Percentiles rank a stretch among this genome's conserved stretches.
Evolutionary conservation across 345 rosid genomes (phyloP).

Genomic region (Arabidopsis thaliana): DNA sequence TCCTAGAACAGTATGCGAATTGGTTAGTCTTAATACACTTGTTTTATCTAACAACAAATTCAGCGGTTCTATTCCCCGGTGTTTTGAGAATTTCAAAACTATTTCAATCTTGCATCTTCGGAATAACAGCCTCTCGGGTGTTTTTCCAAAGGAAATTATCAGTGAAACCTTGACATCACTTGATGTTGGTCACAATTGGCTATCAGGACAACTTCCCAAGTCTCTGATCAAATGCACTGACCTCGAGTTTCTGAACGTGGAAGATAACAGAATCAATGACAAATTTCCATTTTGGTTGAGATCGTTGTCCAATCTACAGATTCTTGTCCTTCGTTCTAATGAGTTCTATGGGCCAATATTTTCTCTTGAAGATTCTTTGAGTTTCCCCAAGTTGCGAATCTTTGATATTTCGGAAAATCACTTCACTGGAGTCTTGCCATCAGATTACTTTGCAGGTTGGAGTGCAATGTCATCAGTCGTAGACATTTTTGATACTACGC

Average conservation of each 20-base stretch:
- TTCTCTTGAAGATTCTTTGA: slow-evolving; percentile 5
- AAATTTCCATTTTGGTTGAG: slow-evolving; percentile 51
- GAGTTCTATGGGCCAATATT: slow-evolving; percentile 46
- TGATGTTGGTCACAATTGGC: slow-evolving; percentile 29
- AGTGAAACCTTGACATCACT: not conserved
- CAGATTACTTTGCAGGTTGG: slow-evolving; percentile 32
- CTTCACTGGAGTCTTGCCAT: slow-evolving; percentile 38
- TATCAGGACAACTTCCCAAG: slow-evolving; percentile 47
- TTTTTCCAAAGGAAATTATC: slow-evolving; percentile 16
- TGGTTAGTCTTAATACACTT: not conserved
- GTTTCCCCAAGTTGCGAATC: slow-evolving; percentile 52
- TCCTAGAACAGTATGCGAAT: slow-evolving; percentile 5
- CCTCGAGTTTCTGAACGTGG: slow-evolving; percentile 55
- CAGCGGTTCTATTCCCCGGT: slow-evolving; percentile 34
- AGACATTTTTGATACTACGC: not conserved
- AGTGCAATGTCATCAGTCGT: slow-evolving; percentile 14
- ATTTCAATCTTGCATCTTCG: slow-evolving; percentile 20
- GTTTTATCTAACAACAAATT: slow-evolving; percentile 43
- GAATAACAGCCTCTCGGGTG: slow-evolving; percentile 38
- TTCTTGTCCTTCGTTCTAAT: slow-evolving; percentile 58
- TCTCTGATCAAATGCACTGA: slow-evolving; percentile 44
- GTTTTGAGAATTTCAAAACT: slow-evolving; percentile 1
- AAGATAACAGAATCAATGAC: slow-evolving; percentile 47
- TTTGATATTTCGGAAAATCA: slow-evolving; percentile 51
- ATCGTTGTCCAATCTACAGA: slow-evolving; percentile 39